These are phyloP conservation scores for Exophiala sp. DNA, from an alignment of 2,329 filamentous ascomycete genomes.

Conservation along the genomic window DNA sequence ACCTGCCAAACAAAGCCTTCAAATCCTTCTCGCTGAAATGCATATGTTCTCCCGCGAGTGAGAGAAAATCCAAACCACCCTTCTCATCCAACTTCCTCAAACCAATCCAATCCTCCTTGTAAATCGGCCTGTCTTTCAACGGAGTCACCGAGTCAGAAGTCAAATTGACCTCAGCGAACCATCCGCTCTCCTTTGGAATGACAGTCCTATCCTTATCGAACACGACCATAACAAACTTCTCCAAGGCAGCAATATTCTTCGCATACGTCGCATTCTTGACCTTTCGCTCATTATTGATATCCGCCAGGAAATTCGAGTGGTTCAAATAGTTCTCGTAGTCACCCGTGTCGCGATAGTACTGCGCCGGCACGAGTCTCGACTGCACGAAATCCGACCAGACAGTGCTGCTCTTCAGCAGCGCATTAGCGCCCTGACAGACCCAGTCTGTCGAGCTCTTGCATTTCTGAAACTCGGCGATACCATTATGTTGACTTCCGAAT, in stretches of 20 bases:
- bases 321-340: constrained; percentile 72
- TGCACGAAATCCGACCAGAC: constrained; percentile 74
- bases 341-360: constrained; percentile 79
- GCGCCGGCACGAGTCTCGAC: constrained; percentile 77
- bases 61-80: constrained; percentile 72
- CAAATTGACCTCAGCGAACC: constrained; percentile 83
- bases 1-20: constrained; percentile 58
- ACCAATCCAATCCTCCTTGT: constrained; percentile 91
- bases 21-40: constrained; percentile 65
- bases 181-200: constrained; percentile 83
- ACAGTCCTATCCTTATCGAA: constrained; percentile 84
- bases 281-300: constrained; percentile 88
- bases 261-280: constrained; percentile 73
- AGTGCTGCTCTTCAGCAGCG: constrained; percentile 71
- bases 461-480: constrained; percentile 76
- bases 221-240: constrained; percentile 82
- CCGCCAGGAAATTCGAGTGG: constrained; percentile 82
- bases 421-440: constrained; percentile 76
- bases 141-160: constrained; percentile 60
- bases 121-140: constrained; percentile 68
- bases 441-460: constrained; percentile 67
- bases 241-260: constrained; percentile 64
- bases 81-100: constrained; percentile 74
- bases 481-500: constrained; percentile 88
- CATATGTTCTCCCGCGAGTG: constrained; percentile 79